Conservation (phyloP, 257 asterid species). For the Primulina tabacum region DNA sequence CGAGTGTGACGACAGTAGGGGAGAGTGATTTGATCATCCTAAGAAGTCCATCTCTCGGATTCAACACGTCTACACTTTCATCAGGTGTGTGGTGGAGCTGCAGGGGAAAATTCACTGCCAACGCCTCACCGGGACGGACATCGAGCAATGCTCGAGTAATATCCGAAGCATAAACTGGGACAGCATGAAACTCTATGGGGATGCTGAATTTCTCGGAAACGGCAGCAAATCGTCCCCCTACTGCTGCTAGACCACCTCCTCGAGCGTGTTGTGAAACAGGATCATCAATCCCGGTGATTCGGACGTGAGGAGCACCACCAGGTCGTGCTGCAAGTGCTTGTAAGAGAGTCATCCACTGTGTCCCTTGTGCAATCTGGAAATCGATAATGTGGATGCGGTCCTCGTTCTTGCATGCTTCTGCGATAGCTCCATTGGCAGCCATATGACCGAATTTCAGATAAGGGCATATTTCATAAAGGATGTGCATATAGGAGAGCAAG, state of each 20-base stretch:
- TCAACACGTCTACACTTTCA: slow-evolving; percentile 27
- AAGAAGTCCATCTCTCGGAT: slow-evolving; percentile 32
- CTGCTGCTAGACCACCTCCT: slow-evolving; percentile 34
- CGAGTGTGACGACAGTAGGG: slow-evolving; percentile 33
- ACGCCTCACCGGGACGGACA: slow-evolving; percentile 27
- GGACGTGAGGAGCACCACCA: slow-evolving; percentile 34
- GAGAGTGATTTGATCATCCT: slow-evolving; percentile 33
- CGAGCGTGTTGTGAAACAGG: slow-evolving; percentile 31
- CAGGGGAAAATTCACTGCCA: slow-evolving; percentile 32
- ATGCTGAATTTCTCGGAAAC: slow-evolving; percentile 31
- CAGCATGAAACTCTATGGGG: slow-evolving; percentile 29
- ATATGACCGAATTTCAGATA: slow-evolving; percentile 36
- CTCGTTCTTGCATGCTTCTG: slow-evolving; percentile 34
- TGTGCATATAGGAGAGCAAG: slow-evolving; percentile 31
- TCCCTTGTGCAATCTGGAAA: slow-evolving; percentile 35
- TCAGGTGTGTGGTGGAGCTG: slow-evolving; percentile 35
- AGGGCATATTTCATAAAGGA: slow-evolving; percentile 36
- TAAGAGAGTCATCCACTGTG: slow-evolving; percentile 36
- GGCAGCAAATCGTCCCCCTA: slow-evolving; percentile 25
- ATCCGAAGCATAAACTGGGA: slow-evolving; percentile 24
- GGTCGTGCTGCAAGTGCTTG: slow-evolving; percentile 33
- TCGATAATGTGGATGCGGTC: slow-evolving; percentile 29
- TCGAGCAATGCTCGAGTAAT: slow-evolving; percentile 24
- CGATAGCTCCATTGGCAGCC: slow-evolving; percentile 39
- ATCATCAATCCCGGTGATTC: slow-evolving; percentile 37